Percentiles rank a stretch among this genome's conserved stretches.
Evolutionary conservation across 2,329 filamentous ascomycete species (phyloP).

Genomic region (Orbilia oligospora): DNA sequence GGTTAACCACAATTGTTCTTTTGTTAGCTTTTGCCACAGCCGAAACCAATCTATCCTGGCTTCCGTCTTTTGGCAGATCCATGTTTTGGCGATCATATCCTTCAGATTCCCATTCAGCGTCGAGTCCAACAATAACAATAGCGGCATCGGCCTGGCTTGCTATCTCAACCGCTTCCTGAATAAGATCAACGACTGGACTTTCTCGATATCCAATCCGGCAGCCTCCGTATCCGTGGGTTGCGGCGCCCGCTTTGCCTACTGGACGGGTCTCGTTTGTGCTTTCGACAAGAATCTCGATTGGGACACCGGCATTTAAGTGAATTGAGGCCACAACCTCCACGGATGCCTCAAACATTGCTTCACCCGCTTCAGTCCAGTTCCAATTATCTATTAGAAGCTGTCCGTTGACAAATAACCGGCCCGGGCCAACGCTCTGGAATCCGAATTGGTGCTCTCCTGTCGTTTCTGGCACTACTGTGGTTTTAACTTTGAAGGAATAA

Average conservation of each 20-base stretch:
- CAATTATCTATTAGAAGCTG: conserved; percentile 76
- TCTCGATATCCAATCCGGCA: conserved; percentile 80
- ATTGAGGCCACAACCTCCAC: conserved; percentile 76
- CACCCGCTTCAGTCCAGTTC: conserved; percentile 79
- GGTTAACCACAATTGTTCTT: conserved; percentile 77
- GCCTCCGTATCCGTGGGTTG: conserved; percentile 78
- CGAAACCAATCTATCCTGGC: conserved; percentile 75
- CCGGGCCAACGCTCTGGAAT: conserved; percentile 78
- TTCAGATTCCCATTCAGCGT: conserved; percentile 82
- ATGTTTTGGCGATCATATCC: conserved; percentile 77
- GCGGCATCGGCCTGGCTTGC: conserved; percentile 77
- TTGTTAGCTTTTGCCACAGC: conserved; percentile 76
- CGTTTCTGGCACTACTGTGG: conserved; percentile 73
- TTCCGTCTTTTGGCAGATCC: conserved; percentile 73
- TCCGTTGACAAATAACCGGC: conserved; percentile 74
- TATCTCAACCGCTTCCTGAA: conserved; percentile 76
- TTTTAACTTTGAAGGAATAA: conserved; percentile 77
- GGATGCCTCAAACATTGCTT: conserved; percentile 80
- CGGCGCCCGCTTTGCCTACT: conserved; percentile 73
- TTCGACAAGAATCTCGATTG: conserved; percentile 75
- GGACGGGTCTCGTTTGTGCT: conserved; percentile 77
- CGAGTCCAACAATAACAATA: conserved; percentile 77
- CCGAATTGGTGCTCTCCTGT: conserved; percentile 77
- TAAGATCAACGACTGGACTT: conserved; percentile 71
- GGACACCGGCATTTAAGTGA: conserved; percentile 73